Evolutionary conservation across 2,329 filamentous ascomycete genomes (phyloP), one percentile per base, ranked within the genome.

Genomic region (Annulohypoxylon truncatum): DNA sequence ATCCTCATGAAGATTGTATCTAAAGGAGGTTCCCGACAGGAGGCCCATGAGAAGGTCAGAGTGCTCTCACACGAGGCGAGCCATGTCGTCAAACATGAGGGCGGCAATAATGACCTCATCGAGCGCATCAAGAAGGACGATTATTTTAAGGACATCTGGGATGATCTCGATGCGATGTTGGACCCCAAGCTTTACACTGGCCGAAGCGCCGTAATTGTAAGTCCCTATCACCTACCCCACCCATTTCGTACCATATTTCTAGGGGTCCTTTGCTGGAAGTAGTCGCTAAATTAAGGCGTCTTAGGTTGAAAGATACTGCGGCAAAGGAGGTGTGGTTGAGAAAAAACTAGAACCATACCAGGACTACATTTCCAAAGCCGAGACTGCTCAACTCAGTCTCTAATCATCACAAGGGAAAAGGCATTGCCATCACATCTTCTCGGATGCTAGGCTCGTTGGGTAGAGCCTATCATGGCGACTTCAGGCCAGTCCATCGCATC

Each of bases 41-140:
- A 75, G 59, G 91, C 92, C 0, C 94, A 97, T 79, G 94, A 97
- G 81, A 82, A 95, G 79, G 94, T 97, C 74, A 90, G 91, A 6
- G 91, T 97, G 1, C 85, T 97, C 46, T 92, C 87, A 1, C 91
- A 94, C 80, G 83, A 96, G 80, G 92, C 93, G 0, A 87, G 85
- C 44, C 83, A 84, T 29, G 88, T 90, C 40, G 82, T 85, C 28
- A 84, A 85, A 77, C 73, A 81, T 44, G 79, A 85, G 26, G 60
- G 61, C 6, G 61, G 61, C 8, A 55, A 60, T n/a, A 97, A 97
- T 75, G 93, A 97, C 77, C 84, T 97, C 2, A 88, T 97, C 12
- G 89, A 92, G 68, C 83, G 94, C 12, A 94, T 97, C 76, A 88
- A 87, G 77, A 83, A 80, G 54, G 90, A 85, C 42, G 82, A 88